These are phyloP conservation scores for Pythium volutum DNA, from an alignment of 352 stramenopile genomes.

Conservation along the genomic window DNA sequence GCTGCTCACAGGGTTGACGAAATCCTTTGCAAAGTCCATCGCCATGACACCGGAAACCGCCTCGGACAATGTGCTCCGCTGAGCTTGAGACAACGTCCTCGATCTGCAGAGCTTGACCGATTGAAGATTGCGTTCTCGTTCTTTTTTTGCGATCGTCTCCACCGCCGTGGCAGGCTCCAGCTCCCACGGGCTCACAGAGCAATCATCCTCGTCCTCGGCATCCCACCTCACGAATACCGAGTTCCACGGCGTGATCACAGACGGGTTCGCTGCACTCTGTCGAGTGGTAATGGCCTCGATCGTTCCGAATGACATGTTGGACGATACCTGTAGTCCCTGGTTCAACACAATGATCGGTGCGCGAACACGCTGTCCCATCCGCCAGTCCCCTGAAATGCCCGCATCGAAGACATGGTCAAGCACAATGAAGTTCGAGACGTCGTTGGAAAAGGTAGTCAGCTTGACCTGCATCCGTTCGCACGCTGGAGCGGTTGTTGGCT, in stretches of 20 bases:
- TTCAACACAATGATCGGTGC: slow-evolving; percentile 74
- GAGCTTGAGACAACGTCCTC: slow-evolving; percentile 42
- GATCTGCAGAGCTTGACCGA: slow-evolving; percentile 47
- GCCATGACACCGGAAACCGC: slow-evolving; percentile 62
- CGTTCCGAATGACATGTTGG: slow-evolving; percentile 59
- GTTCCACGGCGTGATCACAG: slow-evolving; percentile 63
- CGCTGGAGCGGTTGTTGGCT: slow-evolving; percentile 30
- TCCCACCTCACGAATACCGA: slow-evolving; percentile 74
- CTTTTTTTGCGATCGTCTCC: slow-evolving; percentile 40
- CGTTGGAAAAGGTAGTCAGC: slow-evolving; percentile 69
- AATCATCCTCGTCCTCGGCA: slow-evolving; percentile 62
- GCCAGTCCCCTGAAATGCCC: slow-evolving; percentile 69
- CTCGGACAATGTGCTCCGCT: slow-evolving; percentile 47
- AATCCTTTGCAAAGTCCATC: slow-evolving; percentile 70
- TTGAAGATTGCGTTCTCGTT: slow-evolving; percentile 33
- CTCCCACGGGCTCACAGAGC: slow-evolving; percentile 76
- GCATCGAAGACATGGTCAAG: slow-evolving; percentile 80
- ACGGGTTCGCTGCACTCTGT: slow-evolving; percentile 15
- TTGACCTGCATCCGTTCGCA: slow-evolving; percentile 61
- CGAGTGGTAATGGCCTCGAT: slow-evolving; percentile 39
- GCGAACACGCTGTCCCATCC: slow-evolving; percentile 66
- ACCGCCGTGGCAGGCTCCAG: slow-evolving; percentile 46
- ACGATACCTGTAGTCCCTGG: slow-evolving; percentile 53
- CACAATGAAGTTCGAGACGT: slow-evolving; percentile 83
- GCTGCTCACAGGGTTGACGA: slow-evolving; percentile 74